Percentiles rank a stretch among this genome's conserved stretches.
Evolutionary conservation across 176 grass and related monocot species (phyloP).

Genomic region (Juncus inflexus): DNA sequence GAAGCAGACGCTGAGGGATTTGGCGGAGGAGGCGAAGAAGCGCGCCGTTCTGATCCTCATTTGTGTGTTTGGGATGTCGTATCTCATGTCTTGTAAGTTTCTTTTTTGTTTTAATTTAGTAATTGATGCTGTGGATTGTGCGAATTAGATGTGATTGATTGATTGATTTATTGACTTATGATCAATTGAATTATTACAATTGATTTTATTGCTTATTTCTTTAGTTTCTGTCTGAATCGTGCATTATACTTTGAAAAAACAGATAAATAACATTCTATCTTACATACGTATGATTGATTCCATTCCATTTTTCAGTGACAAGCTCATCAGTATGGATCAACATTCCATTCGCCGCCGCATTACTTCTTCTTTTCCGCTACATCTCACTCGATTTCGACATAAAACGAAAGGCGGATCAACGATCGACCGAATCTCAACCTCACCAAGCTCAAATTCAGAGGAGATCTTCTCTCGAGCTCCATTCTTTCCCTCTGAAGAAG

Average conservation of each 20-base stretch:
- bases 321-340: conserved; percentile 98
- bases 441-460: conserved; percentile 28
- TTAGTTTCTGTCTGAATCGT: neutral
- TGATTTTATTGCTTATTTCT: neutral
- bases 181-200: neutral
- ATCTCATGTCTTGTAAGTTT: conserved; percentile 50
- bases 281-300: neutral
- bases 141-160: neutral
- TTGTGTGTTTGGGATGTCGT: conserved; percentile 37
- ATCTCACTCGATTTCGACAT: conserved; percentile 76
- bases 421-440: conserved; percentile 22
- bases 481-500: conserved; percentile 35
- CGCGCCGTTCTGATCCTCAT: conserved; percentile 28
- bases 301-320: conserved; percentile 61
- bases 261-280: neutral
- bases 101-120: conserved; percentile 6
- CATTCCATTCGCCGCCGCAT: conserved; percentile 60
- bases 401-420: conserved; percentile 50
- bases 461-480: conserved; percentile 32
- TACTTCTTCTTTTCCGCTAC: conserved; percentile 71
- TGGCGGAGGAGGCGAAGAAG: conserved; percentile 48
- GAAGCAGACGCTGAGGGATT: conserved; percentile 24
- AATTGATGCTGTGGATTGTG: neutral
- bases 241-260: neutral
- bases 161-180: neutral